phyloP scores from a whole-genome alignment of 345 rosid species.

The Populus tremula region DNA sequence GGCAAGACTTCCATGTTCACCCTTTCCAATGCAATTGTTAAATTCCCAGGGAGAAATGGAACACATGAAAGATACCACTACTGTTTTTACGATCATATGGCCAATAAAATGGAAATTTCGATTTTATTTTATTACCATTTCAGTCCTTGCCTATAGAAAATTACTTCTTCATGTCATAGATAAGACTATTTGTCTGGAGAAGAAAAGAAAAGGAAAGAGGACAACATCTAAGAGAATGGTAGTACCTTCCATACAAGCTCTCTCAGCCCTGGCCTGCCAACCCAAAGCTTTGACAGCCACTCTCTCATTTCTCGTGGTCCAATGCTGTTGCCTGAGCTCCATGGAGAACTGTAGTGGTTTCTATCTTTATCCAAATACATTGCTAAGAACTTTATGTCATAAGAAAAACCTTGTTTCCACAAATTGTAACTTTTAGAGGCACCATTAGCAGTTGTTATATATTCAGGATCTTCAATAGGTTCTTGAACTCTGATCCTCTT shows the following conservation, averaged over 20 bases:
- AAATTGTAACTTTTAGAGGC: constrained; percentile 39
- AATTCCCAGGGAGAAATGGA: neutral
- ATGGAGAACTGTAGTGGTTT: constrained; percentile 82
- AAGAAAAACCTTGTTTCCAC: constrained; percentile 62
- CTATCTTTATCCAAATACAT: constrained; percentile 72
- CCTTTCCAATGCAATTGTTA: neutral
- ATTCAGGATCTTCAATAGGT: constrained; percentile 32
- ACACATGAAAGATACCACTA: neutral
- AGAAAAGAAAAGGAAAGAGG: constrained; percentile 10
- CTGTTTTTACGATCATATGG: neutral
- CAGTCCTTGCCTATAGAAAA: neutral
- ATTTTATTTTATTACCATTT: neutral
- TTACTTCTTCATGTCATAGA: constrained; percentile 4
- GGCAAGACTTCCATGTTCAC: neutral
- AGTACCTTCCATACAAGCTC: constrained; percentile 84
- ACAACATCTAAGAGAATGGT: neutral
- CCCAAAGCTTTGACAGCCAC: constrained; percentile 87
- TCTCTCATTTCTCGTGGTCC: constrained; percentile 96
- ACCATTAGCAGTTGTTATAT: constrained; percentile 32
- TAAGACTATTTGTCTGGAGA: neutral
- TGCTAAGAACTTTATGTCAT: constrained; percentile 62
- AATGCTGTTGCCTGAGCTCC: constrained; percentile 82
- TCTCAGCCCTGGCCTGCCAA: constrained; percentile 69
- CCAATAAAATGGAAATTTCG: neutral
- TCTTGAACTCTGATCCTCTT: constrained; percentile 55